Conservation (phyloP, 179 eudicot genomes). For the Spergularia azorica region DNA sequence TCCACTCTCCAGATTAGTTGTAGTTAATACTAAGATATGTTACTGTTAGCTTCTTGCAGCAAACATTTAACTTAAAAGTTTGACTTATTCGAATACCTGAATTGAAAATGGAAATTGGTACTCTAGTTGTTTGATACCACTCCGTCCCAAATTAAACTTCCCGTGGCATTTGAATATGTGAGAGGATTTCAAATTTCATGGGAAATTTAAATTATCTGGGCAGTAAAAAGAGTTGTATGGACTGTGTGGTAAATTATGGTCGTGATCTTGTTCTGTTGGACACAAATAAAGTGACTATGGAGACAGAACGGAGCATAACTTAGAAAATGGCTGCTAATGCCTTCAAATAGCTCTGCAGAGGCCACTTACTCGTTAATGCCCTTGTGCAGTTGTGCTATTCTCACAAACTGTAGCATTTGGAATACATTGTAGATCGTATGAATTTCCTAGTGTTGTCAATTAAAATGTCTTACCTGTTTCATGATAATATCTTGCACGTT, state of each 20-base stretch:
- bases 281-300: background rate
- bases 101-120: background rate
- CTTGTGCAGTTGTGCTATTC: background rate
- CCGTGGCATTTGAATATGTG: no score
- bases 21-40: background rate
- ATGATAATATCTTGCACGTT: background rate
- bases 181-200: no score
- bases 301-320: background rate
- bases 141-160: no score
- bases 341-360: background rate
- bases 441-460: background rate
- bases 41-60: background rate
- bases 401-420: background rate
- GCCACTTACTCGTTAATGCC: background rate
- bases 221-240: background rate
- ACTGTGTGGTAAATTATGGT: background rate
- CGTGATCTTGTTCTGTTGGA: background rate
- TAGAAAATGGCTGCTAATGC: background rate
- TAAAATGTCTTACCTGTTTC: background rate
- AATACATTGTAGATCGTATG: background rate
- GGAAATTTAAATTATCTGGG: background rate
- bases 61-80: background rate
- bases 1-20: background rate
- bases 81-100: background rate
- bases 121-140: background rate